Evolutionary conservation across 2,329 filamentous ascomycete genomes (phyloP).

Genomic region (Thelonectria olida): DNA sequence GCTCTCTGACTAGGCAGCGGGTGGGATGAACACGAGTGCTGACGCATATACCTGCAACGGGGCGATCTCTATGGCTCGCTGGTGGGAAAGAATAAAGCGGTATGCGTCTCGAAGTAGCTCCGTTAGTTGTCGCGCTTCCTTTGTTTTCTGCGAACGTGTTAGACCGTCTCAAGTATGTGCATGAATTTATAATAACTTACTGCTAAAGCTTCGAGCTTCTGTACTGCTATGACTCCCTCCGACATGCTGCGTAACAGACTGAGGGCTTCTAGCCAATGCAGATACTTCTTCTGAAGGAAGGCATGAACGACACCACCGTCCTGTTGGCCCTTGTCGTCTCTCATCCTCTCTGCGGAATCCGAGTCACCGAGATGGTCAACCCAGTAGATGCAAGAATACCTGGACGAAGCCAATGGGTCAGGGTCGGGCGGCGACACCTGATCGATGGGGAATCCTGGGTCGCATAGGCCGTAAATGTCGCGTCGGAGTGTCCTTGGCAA

Average conservation of each 20-base stretch:
- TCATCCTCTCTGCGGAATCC: neutral
- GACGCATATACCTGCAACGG: slow-evolving; percentile 12
- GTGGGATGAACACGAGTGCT: slow-evolving; percentile 17
- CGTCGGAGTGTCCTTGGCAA: slow-evolving; percentile 42
- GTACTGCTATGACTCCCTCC: neutral
- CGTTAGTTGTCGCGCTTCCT: neutral
- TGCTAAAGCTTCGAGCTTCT: neutral
- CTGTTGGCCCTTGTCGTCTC: neutral
- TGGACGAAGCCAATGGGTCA: slow-evolving; percentile 17
- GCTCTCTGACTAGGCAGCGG: neutral
- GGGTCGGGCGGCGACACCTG: slow-evolving; percentile 16
- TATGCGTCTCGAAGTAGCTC: neutral
- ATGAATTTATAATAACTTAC: neutral
- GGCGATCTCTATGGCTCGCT: neutral
- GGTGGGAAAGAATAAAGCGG: neutral
- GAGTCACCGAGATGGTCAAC: slow-evolving; percentile 24
- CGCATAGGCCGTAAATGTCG: slow-evolving; percentile 46
- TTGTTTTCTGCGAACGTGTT: neutral
- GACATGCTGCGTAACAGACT: slow-evolving; percentile 40
- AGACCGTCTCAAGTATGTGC: neutral
- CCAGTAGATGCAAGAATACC: slow-evolving; percentile 37
- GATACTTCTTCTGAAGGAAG: slow-evolving; percentile 4
- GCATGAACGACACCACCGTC: neutral
- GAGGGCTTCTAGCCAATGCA: slow-evolving; percentile 56
- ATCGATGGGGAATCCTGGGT: slow-evolving; percentile 17